Conservation (phyloP, 345 rosid genomes). For the Linum trigynum region DNA sequence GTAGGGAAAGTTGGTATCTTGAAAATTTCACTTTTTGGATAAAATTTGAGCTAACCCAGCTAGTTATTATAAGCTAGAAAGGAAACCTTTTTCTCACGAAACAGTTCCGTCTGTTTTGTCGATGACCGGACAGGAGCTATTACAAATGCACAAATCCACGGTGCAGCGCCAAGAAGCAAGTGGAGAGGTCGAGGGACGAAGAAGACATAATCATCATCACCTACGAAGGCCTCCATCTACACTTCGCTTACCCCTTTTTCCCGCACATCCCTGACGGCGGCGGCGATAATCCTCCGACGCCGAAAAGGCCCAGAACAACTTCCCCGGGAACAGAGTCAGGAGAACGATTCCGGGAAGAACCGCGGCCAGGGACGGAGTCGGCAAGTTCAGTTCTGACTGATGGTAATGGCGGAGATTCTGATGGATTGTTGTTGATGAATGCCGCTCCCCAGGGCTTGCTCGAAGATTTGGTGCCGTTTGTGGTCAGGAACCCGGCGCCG, state of each 20-base stretch:
- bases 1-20: too few species aligned
- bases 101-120: too few species aligned
- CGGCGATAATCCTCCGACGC: conserved; percentile 14
- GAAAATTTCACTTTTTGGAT: too few species aligned
- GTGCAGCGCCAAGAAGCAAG: conserved; percentile 80
- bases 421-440: too few species aligned
- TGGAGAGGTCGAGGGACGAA: conserved; percentile 61
- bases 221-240: conserved; percentile 79
- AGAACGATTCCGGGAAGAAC: conserved; percentile 4
- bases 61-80: too few species aligned
- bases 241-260: conserved; percentile 49
- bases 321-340: background rate
- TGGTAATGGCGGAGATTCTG: too few species aligned
- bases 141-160: conserved; percentile 79
- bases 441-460: conserved; percentile 42
- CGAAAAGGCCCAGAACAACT: conserved; percentile 35
- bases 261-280: conserved; percentile 15
- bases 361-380: background rate
- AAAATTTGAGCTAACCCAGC: too few species aligned
- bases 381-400: background rate
- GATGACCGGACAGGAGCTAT: conserved; percentile 49
- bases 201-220: conserved; percentile 60
- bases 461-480: conserved; percentile 66
- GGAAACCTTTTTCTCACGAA: too few species aligned
- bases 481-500: conserved; percentile 33